Base-by-base conservation (phyloP, 108 stramenopile species). In the Nannochloropsis granulata region DNA sequence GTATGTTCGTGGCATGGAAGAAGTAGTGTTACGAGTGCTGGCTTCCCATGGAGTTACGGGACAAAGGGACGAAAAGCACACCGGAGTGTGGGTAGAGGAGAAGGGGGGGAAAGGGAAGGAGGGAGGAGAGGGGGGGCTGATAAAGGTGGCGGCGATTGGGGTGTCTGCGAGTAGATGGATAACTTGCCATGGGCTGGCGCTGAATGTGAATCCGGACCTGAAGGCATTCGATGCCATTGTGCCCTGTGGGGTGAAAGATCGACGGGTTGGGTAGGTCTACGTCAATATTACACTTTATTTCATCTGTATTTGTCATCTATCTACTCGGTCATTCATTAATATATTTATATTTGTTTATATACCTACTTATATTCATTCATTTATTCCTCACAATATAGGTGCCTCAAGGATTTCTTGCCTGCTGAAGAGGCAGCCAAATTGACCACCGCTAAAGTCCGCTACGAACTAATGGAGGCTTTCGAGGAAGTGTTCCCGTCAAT, bases 111-210 rank as follows among this genome's bases (percentile, higher is more conserved):
- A 71, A n/a, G 56, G 56, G 56, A n/a, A 11, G 56, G 56, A 71
- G 2, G 21, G 7, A n/a, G 56, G n/a, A n/a, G 56, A 10, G 11
- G 56, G n/a, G 56, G 56, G n/a, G 2, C 56, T 71, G 56, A 71
- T 24, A 81, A 98, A 98, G 89, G 93, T 97, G 23, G 94, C 95
- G 23, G 96, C 96, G 25, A 82, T 95, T 43, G 98, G 98, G 13
- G 79, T 25, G 13, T 23, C 79, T 24, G 92, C 93, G 19, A 90
- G 94, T 43, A 79, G 93, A 85, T 98, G 98, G 98, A 84, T 97
- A 12, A 98, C 98, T 46, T 93, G 94, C 91, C 98, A 98, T 88
- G 98, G 98, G 34, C 83, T 98, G 26, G 95, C 97, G 45, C 89
- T 98, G 81, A 98, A 98, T 90, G 94, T 97, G 13, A 79, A 81